A percentile compares a stretch with the other conserved stretches of the same genome.
Conservation (phyloP, 2,329 filamentous ascomycete species). For the Fusarium keratoplasticum region DNA sequence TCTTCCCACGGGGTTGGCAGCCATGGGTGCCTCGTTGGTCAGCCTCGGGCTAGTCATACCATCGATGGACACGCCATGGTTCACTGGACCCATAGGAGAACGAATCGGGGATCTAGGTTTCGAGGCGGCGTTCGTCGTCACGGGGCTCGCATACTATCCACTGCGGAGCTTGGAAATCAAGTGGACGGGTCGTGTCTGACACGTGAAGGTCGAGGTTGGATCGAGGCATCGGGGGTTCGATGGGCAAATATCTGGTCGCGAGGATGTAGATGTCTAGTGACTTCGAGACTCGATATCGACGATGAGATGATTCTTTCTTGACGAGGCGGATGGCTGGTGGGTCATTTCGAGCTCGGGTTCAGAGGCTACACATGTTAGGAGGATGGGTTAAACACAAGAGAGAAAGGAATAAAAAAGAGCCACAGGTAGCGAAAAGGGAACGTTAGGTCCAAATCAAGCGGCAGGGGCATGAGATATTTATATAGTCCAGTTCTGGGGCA, state of each 20-base stretch:
- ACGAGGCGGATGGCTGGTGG: neutral
- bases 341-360: neutral
- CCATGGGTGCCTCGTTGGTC: constrained; percentile 56
- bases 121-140: constrained; percentile 56
- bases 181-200: constrained; percentile 42
- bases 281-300: neutral
- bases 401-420: neutral
- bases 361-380: neutral
- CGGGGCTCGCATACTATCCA: constrained; percentile 55
- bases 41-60: constrained; percentile 57
- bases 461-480: constrained; percentile 20
- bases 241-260: neutral
- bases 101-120: constrained; percentile 60
- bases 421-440: neutral
- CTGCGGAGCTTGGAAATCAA: constrained; percentile 48
- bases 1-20: constrained; percentile 57
- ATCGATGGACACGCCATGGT: constrained; percentile 58
- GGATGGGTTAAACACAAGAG: neutral
- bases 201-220: neutral
- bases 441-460: neutral
- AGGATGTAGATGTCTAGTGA: neutral
- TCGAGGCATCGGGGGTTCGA: neutral
- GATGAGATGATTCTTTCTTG: neutral
- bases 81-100: constrained; percentile 55
- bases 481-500: constrained; percentile 20